Percentiles rank a stretch among this genome's conserved stretches.
Evolutionary conservation across 371 early-diverging fungal species (phyloP).

Genomic region (Mortierella sp.): DNA sequence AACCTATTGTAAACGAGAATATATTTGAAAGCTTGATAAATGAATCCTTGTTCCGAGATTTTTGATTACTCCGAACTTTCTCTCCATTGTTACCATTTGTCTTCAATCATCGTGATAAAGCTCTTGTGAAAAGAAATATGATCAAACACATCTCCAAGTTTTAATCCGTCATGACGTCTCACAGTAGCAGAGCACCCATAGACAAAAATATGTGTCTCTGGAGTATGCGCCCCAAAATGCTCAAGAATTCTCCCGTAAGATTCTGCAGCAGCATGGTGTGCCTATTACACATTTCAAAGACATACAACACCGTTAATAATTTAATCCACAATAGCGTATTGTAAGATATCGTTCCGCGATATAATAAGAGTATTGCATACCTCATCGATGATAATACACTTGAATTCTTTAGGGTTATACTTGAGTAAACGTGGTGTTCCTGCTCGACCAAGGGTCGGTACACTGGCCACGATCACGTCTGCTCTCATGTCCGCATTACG

Average conservation of each 20-base stretch:
- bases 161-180: slow-evolving; percentile 85
- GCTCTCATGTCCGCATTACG: slow-evolving; percentile 66
- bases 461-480: slow-evolving; percentile 85
- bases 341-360: neutral
- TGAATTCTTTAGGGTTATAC: slow-evolving; percentile 84
- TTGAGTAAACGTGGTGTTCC: slow-evolving; percentile 65
- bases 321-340: neutral
- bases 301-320: neutral
- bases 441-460: slow-evolving; percentile 76
- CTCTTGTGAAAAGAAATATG: slow-evolving; percentile 80
- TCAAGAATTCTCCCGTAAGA: slow-evolving; percentile 80
- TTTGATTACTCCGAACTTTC: neutral
- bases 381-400: slow-evolving; percentile 92
- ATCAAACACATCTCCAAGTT: slow-evolving; percentile 78
- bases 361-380: slow-evolving; percentile 29
- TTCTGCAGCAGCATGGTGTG: slow-evolving; percentile 90
- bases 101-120: slow-evolving; percentile 86
- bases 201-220: slow-evolving; percentile 69
- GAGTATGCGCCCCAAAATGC: slow-evolving; percentile 71
- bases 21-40: neutral
- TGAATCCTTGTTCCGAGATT: too few relatives aligned
- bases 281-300: slow-evolving; percentile 56
- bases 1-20: slow-evolving; percentile 60
- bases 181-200: slow-evolving; percentile 97
- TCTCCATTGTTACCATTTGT: slow-evolving; percentile 67